A percentile compares a stretch with the other conserved stretches of the same genome.
These are phyloP conservation scores for Neonectria neomacrospora DNA, from an alignment of 2,329 filamentous ascomycete species.

Conservation along the genomic window DNA sequence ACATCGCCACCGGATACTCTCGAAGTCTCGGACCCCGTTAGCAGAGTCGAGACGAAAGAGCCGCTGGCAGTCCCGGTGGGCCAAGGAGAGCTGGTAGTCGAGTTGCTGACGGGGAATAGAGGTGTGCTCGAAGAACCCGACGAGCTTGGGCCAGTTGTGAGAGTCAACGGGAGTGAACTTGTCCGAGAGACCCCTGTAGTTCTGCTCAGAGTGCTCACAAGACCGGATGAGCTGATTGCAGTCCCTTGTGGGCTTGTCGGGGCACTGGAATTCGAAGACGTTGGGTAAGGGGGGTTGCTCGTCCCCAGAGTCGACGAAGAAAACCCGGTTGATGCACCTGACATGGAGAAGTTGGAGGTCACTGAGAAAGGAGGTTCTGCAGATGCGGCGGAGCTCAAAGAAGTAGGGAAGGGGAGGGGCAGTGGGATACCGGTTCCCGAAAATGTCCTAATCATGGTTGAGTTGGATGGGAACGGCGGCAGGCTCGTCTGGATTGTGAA, in stretches of 20 bases:
- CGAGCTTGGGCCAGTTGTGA: conserved; percentile 20
- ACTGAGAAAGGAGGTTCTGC: not conserved
- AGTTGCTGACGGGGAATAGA: conserved; percentile 29
- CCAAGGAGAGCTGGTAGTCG: conserved; percentile 22
- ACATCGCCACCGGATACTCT: conserved; percentile 27
- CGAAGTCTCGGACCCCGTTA: conserved; percentile 30
- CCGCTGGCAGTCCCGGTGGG: conserved; percentile 23
- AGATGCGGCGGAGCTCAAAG: not conserved
- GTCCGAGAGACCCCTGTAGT: conserved; percentile 25
- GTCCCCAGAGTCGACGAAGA: conserved; percentile 22
- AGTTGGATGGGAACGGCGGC: conserved; percentile 35
- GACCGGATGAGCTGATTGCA: conserved; percentile 19
- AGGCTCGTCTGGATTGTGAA: conserved; percentile 16
- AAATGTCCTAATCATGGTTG: conserved; percentile 19
- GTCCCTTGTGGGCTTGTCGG: not conserved
- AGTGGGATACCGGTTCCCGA: conserved; percentile 21
- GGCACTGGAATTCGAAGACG: conserved; percentile 32
- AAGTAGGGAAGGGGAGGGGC: conserved; percentile 3
- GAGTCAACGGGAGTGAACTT: conserved; percentile 27
- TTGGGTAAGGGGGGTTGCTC: conserved; percentile 22
- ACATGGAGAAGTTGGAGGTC: conserved; percentile 25
- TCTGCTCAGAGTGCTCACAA: conserved; percentile 19
- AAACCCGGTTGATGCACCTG: conserved; percentile 4
- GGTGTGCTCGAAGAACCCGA: conserved; percentile 14
- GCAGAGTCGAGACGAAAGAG: conserved; percentile 16